Conservation (phyloP, 202 grass and related monocot genomes). For the Cymbopogon flexuosus region DNA sequence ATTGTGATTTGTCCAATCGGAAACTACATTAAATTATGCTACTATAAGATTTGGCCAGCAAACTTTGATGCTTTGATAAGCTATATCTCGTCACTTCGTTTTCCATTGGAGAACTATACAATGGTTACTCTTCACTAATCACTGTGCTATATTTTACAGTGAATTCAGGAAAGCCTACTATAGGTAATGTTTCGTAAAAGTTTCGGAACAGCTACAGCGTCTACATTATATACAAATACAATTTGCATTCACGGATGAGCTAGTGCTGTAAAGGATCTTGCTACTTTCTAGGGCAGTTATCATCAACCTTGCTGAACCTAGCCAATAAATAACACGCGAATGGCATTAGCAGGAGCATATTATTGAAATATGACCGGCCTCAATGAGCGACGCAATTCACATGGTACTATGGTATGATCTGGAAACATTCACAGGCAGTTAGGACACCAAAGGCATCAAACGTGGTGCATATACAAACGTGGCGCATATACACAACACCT, state of each 20-base stretch:
- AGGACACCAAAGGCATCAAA: slow-evolving; percentile 23
- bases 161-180: neutral
- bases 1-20: no score
- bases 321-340: neutral
- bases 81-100: neutral
- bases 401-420: neutral
- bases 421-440: slow-evolving; percentile 20
- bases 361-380: neutral
- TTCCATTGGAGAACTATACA: neutral
- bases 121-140: neutral
- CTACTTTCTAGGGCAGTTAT: neutral
- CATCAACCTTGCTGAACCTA: neutral
- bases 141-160: neutral
- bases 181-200: neutral
- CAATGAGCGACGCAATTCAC: neutral
- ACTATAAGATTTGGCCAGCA: no score
- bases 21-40: no score
- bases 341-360: neutral
- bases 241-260: neutral
- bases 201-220: neutral
- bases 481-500: slow-evolving; percentile 40
- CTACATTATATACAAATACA: neutral
- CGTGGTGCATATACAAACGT: slow-evolving; percentile 35
- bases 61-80: no score
- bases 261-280: neutral